phyloP scores from a whole-genome alignment of 2,329 filamentous ascomycete genomes.

The Penicillium sp. region DNA sequence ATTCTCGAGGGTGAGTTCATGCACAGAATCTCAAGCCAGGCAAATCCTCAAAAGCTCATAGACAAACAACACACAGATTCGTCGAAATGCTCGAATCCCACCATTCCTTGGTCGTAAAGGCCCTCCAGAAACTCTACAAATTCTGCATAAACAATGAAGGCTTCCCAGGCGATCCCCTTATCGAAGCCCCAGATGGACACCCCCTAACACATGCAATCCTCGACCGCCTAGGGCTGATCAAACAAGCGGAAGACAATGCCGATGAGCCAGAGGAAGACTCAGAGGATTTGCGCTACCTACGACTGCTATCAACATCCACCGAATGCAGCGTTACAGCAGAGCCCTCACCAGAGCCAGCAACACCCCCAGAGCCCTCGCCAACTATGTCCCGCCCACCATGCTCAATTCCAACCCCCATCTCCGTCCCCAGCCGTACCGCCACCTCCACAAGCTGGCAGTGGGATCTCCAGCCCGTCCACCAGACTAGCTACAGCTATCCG shows the following conservation, averaged over 20 bases:
- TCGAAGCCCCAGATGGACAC: slow-evolving; percentile 39
- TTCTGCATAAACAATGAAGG: slow-evolving; percentile 43
- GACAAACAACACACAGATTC: slow-evolving; percentile 29
- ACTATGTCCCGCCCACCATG: slow-evolving; percentile 20
- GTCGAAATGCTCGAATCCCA: slow-evolving; percentile 47
- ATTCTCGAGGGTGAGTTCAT: slow-evolving; percentile 40
- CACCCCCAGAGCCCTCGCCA: slow-evolving; percentile 32
- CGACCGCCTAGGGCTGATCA: slow-evolving; percentile 43
- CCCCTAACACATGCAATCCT: slow-evolving; percentile 44
- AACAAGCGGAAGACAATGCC: slow-evolving; percentile 41
- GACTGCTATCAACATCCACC: slow-evolving; percentile 34
- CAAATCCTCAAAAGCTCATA: neutral
- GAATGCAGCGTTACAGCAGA: slow-evolving; percentile 40
- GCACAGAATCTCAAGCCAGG: too few species aligned
- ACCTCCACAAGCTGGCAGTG: slow-evolving; percentile 24
- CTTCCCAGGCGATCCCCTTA: slow-evolving; percentile 43
- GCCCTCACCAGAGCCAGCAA: slow-evolving; percentile 37
- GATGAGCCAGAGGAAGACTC: slow-evolving; percentile 37
- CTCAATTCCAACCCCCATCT: slow-evolving; percentile 11
- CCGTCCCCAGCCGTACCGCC: slow-evolving; percentile 3
- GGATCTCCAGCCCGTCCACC: slow-evolving; percentile 26
- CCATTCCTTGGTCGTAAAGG: slow-evolving; percentile 43
- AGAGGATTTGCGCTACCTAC: slow-evolving; percentile 38
- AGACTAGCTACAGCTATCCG: slow-evolving; percentile 21
- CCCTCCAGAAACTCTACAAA: slow-evolving; percentile 42